Base-by-base conservation (phyloP, 1,284 basidiomycete species). In the Cryptococcus floricola region DNA sequence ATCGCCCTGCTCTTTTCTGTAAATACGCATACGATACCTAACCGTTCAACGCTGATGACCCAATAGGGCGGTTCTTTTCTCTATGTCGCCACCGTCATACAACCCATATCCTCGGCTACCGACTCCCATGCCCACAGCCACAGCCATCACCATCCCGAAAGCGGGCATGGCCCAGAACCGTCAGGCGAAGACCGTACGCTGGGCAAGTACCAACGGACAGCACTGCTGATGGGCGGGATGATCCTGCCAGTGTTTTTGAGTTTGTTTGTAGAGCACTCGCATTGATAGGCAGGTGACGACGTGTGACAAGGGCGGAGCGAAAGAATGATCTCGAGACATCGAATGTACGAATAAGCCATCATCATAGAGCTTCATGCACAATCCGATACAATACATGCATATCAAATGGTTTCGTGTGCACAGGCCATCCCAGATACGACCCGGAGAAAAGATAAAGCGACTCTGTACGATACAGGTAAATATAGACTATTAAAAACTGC, bases 11-110 rank as follows among this genome's bases (percentile, higher is more conserved):
- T 77, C 16, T 77, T 77, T 65, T 77, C 76, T 14, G 75, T 77
- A 50, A 65, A 73, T 68, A 10, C 39, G 14, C 16, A 18, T 16
- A 10, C 41, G 16, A n/a, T 18, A 13, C 27, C 53, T 43, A 14
- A n/a, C 19, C 25, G 9, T 53, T 56, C 27, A 8, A 13, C 18
- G 27, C 19, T 45, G 39, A 49, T 39, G 5, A 43, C 14, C 28
- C 23, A 25, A 47, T 60, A 92, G 91, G 94, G 91, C 39, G 93
- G 93, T 14, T 92, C 91, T 1, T 97, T 97, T 76, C 79, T 97
- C 31, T 97, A 94, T 70, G 93, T 97, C 37, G 92, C 93, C 0
- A 94, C 93, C 2, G 87, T 92, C 38, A 80, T 93, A 25, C 89
- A 91, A 70, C 85, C 88, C 3, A 80, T 87, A 3, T 59, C 59